Evolutionary conservation across 257 asterid genomes (phyloP).

Genomic region (Thymus mandschuricus): DNA sequence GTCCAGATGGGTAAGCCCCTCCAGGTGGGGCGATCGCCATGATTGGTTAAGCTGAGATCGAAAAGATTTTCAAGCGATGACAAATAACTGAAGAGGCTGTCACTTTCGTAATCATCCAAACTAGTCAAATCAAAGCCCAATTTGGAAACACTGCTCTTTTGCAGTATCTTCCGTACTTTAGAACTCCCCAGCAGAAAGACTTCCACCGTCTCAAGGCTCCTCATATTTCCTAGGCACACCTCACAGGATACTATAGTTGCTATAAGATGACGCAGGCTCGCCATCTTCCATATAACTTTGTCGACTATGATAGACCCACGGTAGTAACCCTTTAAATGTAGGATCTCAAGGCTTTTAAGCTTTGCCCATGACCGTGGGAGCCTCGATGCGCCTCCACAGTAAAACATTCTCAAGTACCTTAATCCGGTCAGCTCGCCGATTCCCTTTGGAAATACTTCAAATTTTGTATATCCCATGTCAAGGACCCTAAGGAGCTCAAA

Average conservation of each 20-base stretch:
- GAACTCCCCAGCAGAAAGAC: not conserved
- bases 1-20: not conserved
- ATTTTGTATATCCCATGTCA: not conserved
- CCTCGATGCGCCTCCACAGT: not conserved
- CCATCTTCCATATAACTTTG: not conserved
- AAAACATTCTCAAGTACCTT: not conserved
- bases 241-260: not conserved
- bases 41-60: not conserved
- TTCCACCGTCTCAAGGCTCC: not conserved
- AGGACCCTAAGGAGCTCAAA: not conserved
- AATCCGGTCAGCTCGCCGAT: not conserved
- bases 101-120: not conserved
- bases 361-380: not conserved
- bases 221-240: not conserved
- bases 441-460: not conserved
- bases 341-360: not conserved
- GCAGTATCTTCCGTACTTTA: not conserved
- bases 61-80: slow-evolving; percentile 1
- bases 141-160: not conserved
- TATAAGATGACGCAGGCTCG: not conserved
- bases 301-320: not conserved
- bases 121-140: not conserved
- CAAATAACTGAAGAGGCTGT: not conserved
- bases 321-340: not conserved
- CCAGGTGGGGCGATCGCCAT: not conserved